phyloP scores from a whole-genome alignment of 225 moss, liverwort and hornwort species.

The Physcomitrellopsis africana region DNA sequence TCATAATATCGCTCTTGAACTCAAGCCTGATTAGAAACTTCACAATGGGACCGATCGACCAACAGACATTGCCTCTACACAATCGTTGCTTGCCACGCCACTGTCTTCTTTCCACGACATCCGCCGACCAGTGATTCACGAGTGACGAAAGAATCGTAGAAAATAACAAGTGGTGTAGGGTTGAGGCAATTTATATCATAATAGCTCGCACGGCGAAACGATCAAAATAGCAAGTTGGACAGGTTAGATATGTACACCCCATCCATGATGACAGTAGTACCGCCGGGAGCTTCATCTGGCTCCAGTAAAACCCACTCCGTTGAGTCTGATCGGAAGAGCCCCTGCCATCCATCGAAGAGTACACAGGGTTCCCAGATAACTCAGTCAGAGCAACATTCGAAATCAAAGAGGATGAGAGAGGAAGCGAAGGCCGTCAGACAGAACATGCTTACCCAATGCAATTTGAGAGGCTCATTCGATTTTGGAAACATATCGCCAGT shows the following conservation, averaged over 20 bases:
- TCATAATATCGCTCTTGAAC: neutral
- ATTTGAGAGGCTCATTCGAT: conserved; percentile 35
- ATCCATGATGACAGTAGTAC: conserved; percentile 59
- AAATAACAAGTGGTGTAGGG: neutral
- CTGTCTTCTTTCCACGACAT: neutral
- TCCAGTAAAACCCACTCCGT: conserved; percentile 82
- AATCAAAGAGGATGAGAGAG: neutral
- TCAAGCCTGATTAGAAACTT: neutral
- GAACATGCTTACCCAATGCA: conserved; percentile 59
- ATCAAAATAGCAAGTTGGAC: conserved; percentile 12
- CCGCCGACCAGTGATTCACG: no score
- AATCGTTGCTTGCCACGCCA: neutral
- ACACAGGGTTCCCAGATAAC: neutral
- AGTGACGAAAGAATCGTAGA: neutral
- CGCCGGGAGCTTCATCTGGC: conserved; percentile 63
- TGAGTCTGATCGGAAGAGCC: conserved; percentile 81
- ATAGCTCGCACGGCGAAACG: neutral
- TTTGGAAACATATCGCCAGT: conserved; percentile 20
- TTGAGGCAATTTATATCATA: no score
- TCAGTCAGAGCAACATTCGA: neutral
- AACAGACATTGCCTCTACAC: neutral
- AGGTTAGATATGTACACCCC: conserved; percentile 68
- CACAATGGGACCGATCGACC: neutral
- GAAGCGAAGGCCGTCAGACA: neutral
- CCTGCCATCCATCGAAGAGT: conserved; percentile 48